Evolutionary conservation across 192 early-diverging fungal genomes (phyloP).

Genomic region (Coemansia sp.): DNA sequence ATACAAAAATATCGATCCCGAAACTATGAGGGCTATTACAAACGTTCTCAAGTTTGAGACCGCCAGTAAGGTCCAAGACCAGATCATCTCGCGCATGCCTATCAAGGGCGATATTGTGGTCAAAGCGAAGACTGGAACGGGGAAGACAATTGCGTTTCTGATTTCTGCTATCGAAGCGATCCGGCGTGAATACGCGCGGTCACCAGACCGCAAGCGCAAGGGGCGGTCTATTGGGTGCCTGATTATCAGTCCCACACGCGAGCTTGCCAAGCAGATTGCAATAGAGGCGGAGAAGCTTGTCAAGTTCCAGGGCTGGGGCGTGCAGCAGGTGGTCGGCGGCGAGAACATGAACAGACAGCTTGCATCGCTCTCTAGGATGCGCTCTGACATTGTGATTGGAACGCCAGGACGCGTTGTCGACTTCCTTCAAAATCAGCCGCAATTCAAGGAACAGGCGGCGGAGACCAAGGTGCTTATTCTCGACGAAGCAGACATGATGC

Average conservation of each 20-base stretch:
- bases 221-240: constrained; percentile 62
- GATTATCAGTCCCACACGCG: constrained; percentile 87
- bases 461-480: constrained; percentile 69
- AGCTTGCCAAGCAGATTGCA: constrained; percentile 85
- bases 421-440: constrained; percentile 57
- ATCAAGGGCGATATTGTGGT: constrained; percentile 82
- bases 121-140: constrained; percentile 96
- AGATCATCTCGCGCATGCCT: constrained; percentile 72
- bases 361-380: constrained; percentile 41
- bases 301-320: constrained; percentile 58
- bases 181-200: constrained; percentile 57
- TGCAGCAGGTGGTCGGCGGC: constrained; percentile 78
- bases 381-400: constrained; percentile 86
- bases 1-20: constrained; percentile 37
- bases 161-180: constrained; percentile 81
- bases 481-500: constrained; percentile 93
- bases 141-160: constrained; percentile 96
- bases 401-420: constrained; percentile 93
- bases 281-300: constrained; percentile 69
- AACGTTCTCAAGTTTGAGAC: constrained; percentile 68
- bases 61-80: constrained; percentile 84
- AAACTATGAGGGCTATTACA: constrained; percentile 60
- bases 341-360: constrained; percentile 63
- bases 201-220: constrained; percentile 58
- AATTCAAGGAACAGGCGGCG: constrained; percentile 54